Evolutionary conservation across 1,284 basidiomycete species (phyloP).

Genomic region (Ustilago sp.): DNA sequence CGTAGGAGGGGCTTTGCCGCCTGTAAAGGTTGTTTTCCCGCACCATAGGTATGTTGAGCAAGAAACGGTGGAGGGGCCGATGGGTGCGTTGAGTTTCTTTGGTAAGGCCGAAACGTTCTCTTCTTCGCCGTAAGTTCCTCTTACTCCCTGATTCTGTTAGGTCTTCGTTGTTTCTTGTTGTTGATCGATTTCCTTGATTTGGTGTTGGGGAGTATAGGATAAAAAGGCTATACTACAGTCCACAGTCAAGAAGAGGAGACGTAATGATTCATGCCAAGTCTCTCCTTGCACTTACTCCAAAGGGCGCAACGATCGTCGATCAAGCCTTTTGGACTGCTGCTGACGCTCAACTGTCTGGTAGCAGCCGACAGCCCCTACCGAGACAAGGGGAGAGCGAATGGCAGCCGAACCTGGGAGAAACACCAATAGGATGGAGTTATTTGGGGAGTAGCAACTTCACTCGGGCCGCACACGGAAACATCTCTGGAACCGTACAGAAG

Average conservation of each 20-base stretch:
- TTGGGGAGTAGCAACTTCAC: constrained; percentile 66
- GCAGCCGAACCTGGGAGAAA: constrained; percentile 7
- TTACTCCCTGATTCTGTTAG: neutral
- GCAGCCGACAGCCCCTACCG: neutral
- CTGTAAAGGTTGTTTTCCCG: constrained; percentile 63
- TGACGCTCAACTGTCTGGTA: constrained; percentile 17
- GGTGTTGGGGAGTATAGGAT: constrained; percentile 8
- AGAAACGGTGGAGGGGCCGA: constrained; percentile 44
- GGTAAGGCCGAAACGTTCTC: constrained; percentile 56
- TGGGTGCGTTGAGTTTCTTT: constrained; percentile 63
- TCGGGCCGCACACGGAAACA: constrained; percentile 65
- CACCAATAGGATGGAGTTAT: constrained; percentile 61
- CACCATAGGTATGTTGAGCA: constrained; percentile 52
- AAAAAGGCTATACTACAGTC: constrained; percentile 49
- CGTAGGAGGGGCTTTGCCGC: constrained; percentile 26
- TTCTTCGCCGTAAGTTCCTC: constrained; percentile 26
- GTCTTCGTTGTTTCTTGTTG: neutral
- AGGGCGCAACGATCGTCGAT: constrained; percentile 19
- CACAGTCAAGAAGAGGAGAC: constrained; percentile 55
- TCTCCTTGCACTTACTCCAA: constrained; percentile 45
- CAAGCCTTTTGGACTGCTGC: constrained; percentile 27
- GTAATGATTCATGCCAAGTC: constrained; percentile 68
- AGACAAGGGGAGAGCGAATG: neutral
- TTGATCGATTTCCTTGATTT: neutral
- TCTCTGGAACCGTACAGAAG: constrained; percentile 36